Conservation (phyloP, 2,329 filamentous ascomycete species). For the Neonectria coccinea region DNA sequence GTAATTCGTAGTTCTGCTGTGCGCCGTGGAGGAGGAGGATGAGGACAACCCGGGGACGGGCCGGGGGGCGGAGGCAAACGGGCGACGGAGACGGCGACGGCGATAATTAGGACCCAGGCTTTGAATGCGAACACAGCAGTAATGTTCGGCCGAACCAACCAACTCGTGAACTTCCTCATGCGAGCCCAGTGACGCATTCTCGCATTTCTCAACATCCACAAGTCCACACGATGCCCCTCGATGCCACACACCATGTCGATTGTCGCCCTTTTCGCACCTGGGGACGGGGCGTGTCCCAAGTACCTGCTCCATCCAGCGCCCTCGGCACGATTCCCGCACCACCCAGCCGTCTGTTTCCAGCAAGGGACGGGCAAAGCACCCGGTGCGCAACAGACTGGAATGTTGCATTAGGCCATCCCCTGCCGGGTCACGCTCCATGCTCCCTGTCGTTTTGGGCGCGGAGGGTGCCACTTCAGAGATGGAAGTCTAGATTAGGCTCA, state of each 20-base stretch:
- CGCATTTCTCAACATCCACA: conserved; percentile 1
- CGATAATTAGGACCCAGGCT: background rate
- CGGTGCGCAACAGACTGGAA: conserved; percentile 36
- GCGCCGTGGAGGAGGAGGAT: background rate
- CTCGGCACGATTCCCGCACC: conserved; percentile 21
- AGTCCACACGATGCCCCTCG: conserved; percentile 1
- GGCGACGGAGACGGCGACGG: conserved; percentile 8
- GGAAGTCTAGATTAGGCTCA: conserved; percentile 8
- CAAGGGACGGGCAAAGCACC: conserved; percentile 19
- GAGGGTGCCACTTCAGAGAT: conserved; percentile 10
- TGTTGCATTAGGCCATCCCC: conserved; percentile 37
- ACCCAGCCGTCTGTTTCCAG: conserved; percentile 33
- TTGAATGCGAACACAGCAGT: background rate
- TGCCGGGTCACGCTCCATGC: conserved; percentile 8
- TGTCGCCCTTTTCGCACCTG: background rate
- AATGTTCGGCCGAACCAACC: conserved; percentile 14
- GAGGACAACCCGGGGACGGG: background rate
- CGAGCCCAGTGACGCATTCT: conserved; percentile 16
- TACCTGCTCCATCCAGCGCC: background rate
- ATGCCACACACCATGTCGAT: background rate
- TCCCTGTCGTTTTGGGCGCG: conserved; percentile 5
- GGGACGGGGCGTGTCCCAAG: conserved; percentile 19
- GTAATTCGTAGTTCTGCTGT: too few relatives aligned
- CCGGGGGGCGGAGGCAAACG: background rate
- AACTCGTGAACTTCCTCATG: background rate